phyloP scores from a whole-genome alignment of 2,329 filamentous ascomycete species.

The Trichoderma koningiopsis region DNA sequence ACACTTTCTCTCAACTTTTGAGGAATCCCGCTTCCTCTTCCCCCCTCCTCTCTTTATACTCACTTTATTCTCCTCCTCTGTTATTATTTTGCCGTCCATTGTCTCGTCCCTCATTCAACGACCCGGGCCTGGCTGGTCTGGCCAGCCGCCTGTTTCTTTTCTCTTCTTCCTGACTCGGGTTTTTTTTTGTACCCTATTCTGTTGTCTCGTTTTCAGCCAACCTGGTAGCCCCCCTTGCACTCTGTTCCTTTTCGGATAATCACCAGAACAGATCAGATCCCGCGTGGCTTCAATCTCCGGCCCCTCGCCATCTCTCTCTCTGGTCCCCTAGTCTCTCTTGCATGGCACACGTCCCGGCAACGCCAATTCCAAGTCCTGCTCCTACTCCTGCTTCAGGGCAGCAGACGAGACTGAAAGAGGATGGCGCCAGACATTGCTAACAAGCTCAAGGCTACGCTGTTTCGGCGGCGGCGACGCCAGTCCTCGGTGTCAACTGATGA shows the following conservation, averaged over 20 bases:
- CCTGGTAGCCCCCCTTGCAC: slow-evolving; percentile 1
- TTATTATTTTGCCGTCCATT: neutral
- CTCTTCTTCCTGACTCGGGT: neutral
- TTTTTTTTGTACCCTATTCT: neutral
- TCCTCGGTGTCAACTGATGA: slow-evolving; percentile 4
- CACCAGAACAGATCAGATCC: slow-evolving; percentile 16
- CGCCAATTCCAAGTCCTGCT: slow-evolving; percentile 6
- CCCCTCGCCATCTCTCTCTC: slow-evolving; percentile 7
- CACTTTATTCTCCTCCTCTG: neutral
- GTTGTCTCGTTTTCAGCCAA: neutral
- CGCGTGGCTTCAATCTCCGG: slow-evolving; percentile 18
- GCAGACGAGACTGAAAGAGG: slow-evolving; percentile 21
- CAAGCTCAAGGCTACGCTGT: slow-evolving; percentile 23
- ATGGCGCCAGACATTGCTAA: slow-evolving; percentile 24
- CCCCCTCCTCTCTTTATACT: neutral
- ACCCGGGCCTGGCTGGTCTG: neutral
- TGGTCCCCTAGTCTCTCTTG: slow-evolving; percentile 18
- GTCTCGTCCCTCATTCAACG: neutral
- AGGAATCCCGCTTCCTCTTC: neutral
- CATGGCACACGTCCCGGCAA: slow-evolving; percentile 11
- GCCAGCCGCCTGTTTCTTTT: neutral
- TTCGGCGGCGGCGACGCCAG: slow-evolving; percentile 23
- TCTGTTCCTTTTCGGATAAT: slow-evolving; percentile 7
- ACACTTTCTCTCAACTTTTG: neutral
- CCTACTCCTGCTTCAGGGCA: slow-evolving; percentile 12